These are phyloP conservation scores for Linaria vulgaris DNA, from an alignment of 257 asterid species.

Conservation along the genomic window DNA sequence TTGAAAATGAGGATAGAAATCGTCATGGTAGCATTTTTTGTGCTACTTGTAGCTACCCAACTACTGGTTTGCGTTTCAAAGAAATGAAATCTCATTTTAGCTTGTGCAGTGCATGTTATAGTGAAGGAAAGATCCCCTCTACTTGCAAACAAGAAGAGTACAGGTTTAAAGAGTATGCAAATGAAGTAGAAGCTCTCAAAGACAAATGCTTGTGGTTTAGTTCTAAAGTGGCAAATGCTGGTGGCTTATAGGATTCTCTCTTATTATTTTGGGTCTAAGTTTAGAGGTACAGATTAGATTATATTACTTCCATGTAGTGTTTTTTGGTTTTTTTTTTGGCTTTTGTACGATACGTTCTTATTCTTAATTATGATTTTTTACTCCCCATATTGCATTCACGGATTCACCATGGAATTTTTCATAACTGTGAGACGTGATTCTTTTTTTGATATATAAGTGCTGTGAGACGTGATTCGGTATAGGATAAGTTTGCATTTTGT, in stretches of 20 bases:
- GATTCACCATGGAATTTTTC: too few relatives aligned
- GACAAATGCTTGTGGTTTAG: constrained; percentile 91
- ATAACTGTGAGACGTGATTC: too few relatives aligned
- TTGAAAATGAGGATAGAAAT: constrained; percentile 79
- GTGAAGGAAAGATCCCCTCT: constrained; percentile 87
- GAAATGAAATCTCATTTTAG: constrained; percentile 76
- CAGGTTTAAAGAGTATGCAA: constrained; percentile 79
- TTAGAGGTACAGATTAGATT: too few relatives aligned
- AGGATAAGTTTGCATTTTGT: too few relatives aligned
- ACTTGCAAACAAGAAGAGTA: constrained; percentile 78
- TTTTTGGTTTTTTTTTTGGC: too few relatives aligned
- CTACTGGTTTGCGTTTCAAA: constrained; percentile 85
- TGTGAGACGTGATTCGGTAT: too few relatives aligned
- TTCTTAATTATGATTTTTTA: too few relatives aligned
- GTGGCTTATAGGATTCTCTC: constrained; percentile 33
- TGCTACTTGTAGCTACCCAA: constrained; percentile 78
- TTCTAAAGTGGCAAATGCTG: constrained; percentile 59
- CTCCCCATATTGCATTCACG: too few relatives aligned
- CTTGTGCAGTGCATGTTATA: constrained; percentile 81
- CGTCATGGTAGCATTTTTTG: constrained; percentile 89
- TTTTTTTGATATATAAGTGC: too few relatives aligned
- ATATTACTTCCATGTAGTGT: too few relatives aligned
- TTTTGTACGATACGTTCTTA: too few relatives aligned
- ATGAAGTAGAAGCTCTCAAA: constrained; percentile 80
- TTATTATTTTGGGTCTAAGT: too few relatives aligned